These are phyloP conservation scores for Dichomitus squalens DNA, from an alignment of 1,284 basidiomycete species.

Conservation along the genomic window DNA sequence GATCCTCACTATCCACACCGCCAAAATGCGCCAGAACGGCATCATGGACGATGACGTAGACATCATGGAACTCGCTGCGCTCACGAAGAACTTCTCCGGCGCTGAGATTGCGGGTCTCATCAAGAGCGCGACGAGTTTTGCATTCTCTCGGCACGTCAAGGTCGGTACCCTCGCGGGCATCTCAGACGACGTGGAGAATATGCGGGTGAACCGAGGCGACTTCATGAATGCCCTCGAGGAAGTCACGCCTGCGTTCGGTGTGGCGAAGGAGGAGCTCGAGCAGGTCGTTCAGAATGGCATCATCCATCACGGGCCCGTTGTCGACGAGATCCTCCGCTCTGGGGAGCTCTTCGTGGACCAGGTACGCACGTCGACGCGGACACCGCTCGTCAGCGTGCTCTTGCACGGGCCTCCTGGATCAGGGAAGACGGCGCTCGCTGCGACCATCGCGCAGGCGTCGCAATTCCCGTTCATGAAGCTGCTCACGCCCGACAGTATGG, in stretches of 20 bases:
- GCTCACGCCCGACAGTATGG: conserved; percentile 96
- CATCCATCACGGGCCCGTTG: conserved; percentile 80
- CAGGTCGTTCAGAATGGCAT: conserved; percentile 97
- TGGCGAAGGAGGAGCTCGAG: conserved; percentile 94
- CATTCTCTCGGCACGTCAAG: conserved; percentile 97
- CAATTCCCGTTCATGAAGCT: conserved; percentile 98
- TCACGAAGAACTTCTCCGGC: conserved; percentile 98
- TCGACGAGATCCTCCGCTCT: conserved; percentile 87
- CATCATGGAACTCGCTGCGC: conserved; percentile 78
- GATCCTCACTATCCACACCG: conserved; percentile 95
- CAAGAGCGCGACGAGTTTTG: conserved; percentile 98
- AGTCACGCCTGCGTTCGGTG: conserved; percentile 97
- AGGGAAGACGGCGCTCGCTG: conserved; percentile 96
- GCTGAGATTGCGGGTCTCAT: conserved; percentile 96
- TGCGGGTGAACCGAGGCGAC: conserved; percentile 87
- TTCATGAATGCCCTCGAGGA: conserved; percentile 94
- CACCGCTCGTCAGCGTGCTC: conserved; percentile 90
- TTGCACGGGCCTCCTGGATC: conserved; percentile 90
- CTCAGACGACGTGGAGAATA: conserved; percentile 91
- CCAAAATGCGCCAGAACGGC: conserved; percentile 90
- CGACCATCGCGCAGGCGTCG: conserved; percentile 92
- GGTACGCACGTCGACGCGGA: conserved; percentile 88
- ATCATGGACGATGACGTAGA: conserved; percentile 93
- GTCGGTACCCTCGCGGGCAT: conserved; percentile 95
- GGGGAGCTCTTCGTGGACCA: conserved; percentile 96